phyloP scores from a whole-genome alignment of 768 basidiomycete species.

The Amanita phalloides region DNA sequence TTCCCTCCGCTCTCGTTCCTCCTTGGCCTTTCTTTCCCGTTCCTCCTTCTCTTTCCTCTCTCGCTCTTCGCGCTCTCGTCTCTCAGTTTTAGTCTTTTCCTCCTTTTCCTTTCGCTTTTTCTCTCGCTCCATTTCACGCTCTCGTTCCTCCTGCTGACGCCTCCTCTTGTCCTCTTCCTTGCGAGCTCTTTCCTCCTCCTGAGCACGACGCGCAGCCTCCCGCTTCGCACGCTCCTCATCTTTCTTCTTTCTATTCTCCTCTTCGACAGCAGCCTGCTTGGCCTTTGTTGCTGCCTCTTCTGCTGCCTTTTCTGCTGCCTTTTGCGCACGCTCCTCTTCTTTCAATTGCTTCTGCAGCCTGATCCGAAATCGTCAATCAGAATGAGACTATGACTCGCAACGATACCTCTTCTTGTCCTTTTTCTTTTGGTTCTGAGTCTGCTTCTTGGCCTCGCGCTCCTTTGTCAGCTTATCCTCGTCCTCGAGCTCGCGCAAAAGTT shows the following conservation, averaged over 20 bases:
- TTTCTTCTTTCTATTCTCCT: slow-evolving; percentile 67
- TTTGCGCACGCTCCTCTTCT: slow-evolving; percentile 80
- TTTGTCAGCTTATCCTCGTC: slow-evolving; percentile 84
- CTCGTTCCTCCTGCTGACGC: slow-evolving; percentile 70
- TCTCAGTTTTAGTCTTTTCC: slow-evolving; percentile 59
- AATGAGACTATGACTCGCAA: slow-evolving; percentile 4
- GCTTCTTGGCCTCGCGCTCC: slow-evolving; percentile 89
- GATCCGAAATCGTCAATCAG: slow-evolving; percentile 1
- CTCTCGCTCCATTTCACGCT: slow-evolving; percentile 68
- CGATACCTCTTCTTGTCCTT: slow-evolving; percentile 86
- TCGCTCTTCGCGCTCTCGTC: slow-evolving; percentile 59
- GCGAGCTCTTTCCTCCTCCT: slow-evolving; percentile 73
- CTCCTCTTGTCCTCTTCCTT: slow-evolving; percentile 80
- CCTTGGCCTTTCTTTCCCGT: slow-evolving; percentile 52
- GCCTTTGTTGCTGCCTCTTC: slow-evolving; percentile 75
- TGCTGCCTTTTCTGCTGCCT: slow-evolving; percentile 78
- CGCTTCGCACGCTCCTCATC: slow-evolving; percentile 82
- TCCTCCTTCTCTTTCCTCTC: slow-evolving; percentile 63
- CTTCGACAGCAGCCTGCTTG: slow-evolving; percentile 68
- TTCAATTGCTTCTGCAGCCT: slow-evolving; percentile 90
- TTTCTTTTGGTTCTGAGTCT: slow-evolving; percentile 97
- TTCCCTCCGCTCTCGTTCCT: slow-evolving; percentile 40
- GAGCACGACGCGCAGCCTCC: slow-evolving; percentile 64
- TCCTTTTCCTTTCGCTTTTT: slow-evolving; percentile 68
- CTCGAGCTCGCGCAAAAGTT: slow-evolving; percentile 89